Evolutionary conservation across 805 yeast species (phyloP).

Genomic region (Saccharomyces kudriavzevii): DNA sequence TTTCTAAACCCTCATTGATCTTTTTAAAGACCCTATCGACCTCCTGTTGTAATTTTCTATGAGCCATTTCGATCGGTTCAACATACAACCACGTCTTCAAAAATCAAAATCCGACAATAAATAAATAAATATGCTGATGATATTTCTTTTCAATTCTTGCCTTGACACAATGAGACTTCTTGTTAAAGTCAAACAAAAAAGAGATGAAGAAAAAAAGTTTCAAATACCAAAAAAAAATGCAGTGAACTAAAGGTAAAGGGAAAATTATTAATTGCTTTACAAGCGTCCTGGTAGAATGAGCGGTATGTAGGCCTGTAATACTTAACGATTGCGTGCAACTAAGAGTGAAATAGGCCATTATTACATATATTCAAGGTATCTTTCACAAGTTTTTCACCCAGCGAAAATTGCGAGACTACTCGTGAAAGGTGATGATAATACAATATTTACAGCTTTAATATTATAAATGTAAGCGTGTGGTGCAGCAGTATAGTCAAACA

Average conservation of each 20-base stretch:
- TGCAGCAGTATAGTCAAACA: not conserved
- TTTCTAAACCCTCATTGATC: slow-evolving; percentile 82
- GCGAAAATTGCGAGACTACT: not conserved
- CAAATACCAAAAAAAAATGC: not conserved
- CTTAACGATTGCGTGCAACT: not conserved
- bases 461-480: not conserved
- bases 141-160: not conserved
- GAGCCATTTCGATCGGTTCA: slow-evolving; percentile 32
- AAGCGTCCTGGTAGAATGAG: not conserved
- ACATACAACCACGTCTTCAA: not conserved
- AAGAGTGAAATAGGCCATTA: not conserved
- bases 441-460: not conserved
- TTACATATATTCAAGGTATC: not conserved
- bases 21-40: slow-evolving; percentile 83
- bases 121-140: not conserved
- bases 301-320: not conserved
- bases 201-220: not conserved
- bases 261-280: not conserved
- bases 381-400: not conserved
- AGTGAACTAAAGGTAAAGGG: not conserved
- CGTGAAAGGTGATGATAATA: not conserved
- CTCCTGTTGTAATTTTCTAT: slow-evolving; percentile 50
- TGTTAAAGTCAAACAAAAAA: not conserved
- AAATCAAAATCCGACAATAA: not conserved
- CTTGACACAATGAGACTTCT: slow-evolving; percentile 1